Evolutionary conservation across 1,284 basidiomycete genomes (phyloP).

Genomic region (Tilletiopsis washingtonensis): DNA sequence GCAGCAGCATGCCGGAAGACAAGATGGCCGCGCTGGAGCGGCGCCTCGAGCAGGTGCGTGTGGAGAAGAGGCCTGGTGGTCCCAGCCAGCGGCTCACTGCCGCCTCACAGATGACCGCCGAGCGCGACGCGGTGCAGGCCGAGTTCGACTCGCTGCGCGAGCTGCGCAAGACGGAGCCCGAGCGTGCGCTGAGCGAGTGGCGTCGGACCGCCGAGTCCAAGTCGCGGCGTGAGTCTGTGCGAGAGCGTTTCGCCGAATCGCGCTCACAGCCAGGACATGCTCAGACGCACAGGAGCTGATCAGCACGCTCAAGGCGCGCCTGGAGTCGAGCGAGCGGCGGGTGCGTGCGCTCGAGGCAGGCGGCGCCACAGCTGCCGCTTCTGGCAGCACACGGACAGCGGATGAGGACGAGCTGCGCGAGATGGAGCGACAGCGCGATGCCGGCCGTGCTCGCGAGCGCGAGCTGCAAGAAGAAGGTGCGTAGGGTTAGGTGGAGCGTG

Average conservation of each 20-base stretch:
- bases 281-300: slow-evolving; percentile 3
- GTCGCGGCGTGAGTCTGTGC: background rate
- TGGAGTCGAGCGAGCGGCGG: slow-evolving; percentile 21
- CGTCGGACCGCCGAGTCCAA: slow-evolving; percentile 27
- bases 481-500: too few relatives aligned
- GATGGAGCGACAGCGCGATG: slow-evolving; percentile 12
- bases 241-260: background rate
- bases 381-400: slow-evolving; percentile 1
- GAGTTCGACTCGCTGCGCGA: slow-evolving; percentile 42
- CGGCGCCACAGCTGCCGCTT: slow-evolving; percentile 4
- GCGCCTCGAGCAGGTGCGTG: background rate
- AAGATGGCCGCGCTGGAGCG: background rate
- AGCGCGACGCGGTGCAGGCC: slow-evolving; percentile 35
- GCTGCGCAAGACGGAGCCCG: slow-evolving; percentile 25
- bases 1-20: background rate
- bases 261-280: background rate
- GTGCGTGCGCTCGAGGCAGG: slow-evolving; percentile 9
- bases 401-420: slow-evolving; percentile 18
- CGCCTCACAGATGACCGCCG: slow-evolving; percentile 9
- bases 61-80: background rate
- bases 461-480: slow-evolving; percentile 13
- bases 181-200: slow-evolving; percentile 29
- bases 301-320: slow-evolving; percentile 20
- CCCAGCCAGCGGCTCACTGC: background rate
- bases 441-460: slow-evolving; percentile 5